A percentile compares a stretch with the other conserved stretches of the same genome.
Evolutionary conservation across 1,139 yeast genomes (phyloP).

Genomic region (Protomyces pachydermus): DNA sequence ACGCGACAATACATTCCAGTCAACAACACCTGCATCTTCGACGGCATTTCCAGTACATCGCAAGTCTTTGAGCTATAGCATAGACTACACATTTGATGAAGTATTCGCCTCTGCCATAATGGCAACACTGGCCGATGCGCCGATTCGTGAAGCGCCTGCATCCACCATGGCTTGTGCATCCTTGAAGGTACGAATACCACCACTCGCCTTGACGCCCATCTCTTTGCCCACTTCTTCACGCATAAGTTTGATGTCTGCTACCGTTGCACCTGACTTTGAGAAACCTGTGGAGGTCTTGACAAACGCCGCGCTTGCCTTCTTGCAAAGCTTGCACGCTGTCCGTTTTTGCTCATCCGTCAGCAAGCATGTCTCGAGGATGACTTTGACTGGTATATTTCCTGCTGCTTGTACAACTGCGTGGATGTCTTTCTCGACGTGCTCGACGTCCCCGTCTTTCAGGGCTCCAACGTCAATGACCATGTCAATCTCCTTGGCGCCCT

Average conservation of each 20-base stretch:
- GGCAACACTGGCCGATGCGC: background rate
- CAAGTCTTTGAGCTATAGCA: conserved; percentile 48
- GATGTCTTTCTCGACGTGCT: background rate
- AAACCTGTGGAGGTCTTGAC: conserved; percentile 5
- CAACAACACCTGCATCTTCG: conserved; percentile 61
- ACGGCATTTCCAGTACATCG: conserved; percentile 56
- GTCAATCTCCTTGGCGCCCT: background rate
- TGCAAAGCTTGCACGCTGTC: background rate
- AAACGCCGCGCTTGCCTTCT: background rate
- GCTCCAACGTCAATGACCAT: conserved; percentile 2
- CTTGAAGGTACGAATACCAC: background rate
- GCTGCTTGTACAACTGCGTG: background rate
- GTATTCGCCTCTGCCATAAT: background rate
- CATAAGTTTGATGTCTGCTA: background rate
- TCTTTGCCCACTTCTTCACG: background rate
- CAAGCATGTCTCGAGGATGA: background rate
- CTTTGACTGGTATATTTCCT: background rate
- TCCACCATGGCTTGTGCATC: background rate
- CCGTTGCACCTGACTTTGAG: background rate
- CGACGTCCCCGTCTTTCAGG: background rate
- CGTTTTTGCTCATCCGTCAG: background rate
- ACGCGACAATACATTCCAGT: conserved; percentile 71
- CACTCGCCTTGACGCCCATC: conserved; percentile 8
- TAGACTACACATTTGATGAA: background rate
- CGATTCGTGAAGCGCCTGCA: conserved; percentile 1